Evolutionary conservation across 805 yeast species (phyloP), one percentile per base, ranked within the genome.

Genomic region (Tetrapisispora pingtungensis): DNA sequence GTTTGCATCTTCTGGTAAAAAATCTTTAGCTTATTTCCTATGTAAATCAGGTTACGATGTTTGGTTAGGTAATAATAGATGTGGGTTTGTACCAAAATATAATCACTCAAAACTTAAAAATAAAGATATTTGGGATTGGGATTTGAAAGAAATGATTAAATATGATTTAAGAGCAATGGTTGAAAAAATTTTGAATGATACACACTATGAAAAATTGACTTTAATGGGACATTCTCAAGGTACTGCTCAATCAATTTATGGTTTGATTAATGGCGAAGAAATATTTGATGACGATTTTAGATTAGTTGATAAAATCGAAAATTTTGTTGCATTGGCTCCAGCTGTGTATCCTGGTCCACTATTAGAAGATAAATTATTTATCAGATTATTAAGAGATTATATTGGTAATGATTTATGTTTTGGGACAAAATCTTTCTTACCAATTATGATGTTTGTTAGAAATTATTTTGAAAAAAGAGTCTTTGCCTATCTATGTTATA

Each of bases 191-290:
- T 61, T 78, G 28, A 47, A 59, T 1, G 58, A 56, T 24, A 64
- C 75, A 0, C 55, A 60, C 5, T 58, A 61, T 42, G 53, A 59
- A 5, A 74, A 78, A 53, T 54, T 89, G 8, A 70, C 81, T 1
- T 62, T 90, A 22, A 72, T 81, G 10, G 88, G 89, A 2, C 98
- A 90, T 59, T 85, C 95, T 14, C 97, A 93, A 63, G 97, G 97
- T 1, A 87, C 96, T 2, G 77, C 96, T 0, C 95, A 88, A 61
- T 72, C 82, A 0, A 82, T 87, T 46, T 65, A 84, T 53, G 75
- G 87, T 40, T 64, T 90, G 27, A 73, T 81, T 22, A 65, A 68
- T 42, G 72, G 71, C 31, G 59, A 53, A 30, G 36, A 52, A 8
- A 36, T 56, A 1, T 40, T 31, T 36, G 44, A 45, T 22, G 45